A percentile compares a stretch with the other conserved stretches of the same genome.
Evolutionary conservation across 2,329 filamentous ascomycete species (phyloP).

Genomic region (Penicillium sp.): DNA sequence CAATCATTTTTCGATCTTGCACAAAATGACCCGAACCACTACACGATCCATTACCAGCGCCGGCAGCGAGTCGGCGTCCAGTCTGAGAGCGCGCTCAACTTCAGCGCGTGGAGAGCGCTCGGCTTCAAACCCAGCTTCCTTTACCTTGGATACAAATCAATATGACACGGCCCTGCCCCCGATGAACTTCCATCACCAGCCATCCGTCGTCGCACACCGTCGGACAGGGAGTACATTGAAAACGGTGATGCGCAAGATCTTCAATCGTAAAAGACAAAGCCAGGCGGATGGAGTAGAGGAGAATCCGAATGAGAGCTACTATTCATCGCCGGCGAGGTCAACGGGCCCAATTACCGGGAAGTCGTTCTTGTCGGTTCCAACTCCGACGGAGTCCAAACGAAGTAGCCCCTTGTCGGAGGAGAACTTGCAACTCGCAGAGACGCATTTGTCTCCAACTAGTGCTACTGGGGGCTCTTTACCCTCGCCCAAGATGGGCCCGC

Average conservation of each 20-base stretch:
- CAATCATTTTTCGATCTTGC: neutral
- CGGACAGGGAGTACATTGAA: constrained; percentile 48
- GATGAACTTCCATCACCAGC: constrained; percentile 35
- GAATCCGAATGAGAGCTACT: constrained; percentile 25
- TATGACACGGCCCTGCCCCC: constrained; percentile 39
- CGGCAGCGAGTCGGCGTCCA: constrained; percentile 24
- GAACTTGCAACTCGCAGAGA: constrained; percentile 21
- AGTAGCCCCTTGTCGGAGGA: constrained; percentile 30
- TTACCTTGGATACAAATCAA: constrained; percentile 17
- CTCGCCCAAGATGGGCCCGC: constrained; percentile 28
- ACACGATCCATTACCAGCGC: constrained; percentile 26
- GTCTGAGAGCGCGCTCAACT: constrained; percentile 17
- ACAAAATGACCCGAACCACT: constrained; percentile 20
- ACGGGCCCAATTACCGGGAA: constrained; percentile 21
- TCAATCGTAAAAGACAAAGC: constrained; percentile 45
- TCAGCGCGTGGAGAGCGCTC: constrained; percentile 23
- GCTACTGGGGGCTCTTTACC: constrained; percentile 27
- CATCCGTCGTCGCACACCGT: constrained; percentile 37
- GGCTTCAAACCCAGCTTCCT: constrained; percentile 21
- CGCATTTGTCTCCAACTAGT: constrained; percentile 26
- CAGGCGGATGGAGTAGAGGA: constrained; percentile 37
- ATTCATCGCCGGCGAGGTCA: constrained; percentile 16
- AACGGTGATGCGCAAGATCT: constrained; percentile 51
- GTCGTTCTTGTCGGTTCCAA: constrained; percentile 29
- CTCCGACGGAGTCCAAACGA: constrained; percentile 31